phyloP scores from a whole-genome alignment of 768 basidiomycete species.

The Hemileccinum impolitum region DNA sequence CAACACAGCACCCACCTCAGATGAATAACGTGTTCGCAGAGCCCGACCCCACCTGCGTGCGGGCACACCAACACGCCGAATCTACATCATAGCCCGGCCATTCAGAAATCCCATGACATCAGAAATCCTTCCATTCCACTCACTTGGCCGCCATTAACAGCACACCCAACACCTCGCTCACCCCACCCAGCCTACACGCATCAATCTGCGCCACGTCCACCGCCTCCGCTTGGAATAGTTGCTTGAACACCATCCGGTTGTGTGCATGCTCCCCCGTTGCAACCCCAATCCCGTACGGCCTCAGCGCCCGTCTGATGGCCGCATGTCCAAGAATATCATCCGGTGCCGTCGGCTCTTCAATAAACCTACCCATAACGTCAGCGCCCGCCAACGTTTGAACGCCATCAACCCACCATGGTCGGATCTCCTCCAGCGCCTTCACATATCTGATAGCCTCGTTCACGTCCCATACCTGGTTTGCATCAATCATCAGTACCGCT shows the following conservation, averaged over 20 bases:
- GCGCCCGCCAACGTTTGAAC: background rate
- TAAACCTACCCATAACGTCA: constrained; percentile 56
- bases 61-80: constrained; percentile 87
- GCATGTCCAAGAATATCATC: constrained; percentile 89
- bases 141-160: constrained; percentile 88
- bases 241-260: constrained; percentile 95
- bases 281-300: constrained; percentile 79
- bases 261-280: constrained; percentile 95
- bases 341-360: constrained; percentile 91
- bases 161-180: constrained; percentile 86
- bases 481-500: constrained; percentile 91
- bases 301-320: constrained; percentile 71
- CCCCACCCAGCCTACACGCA: constrained; percentile 84
- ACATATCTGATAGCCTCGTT: constrained; percentile 87
- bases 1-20: constrained; percentile 47
- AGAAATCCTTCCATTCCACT: too few species aligned
- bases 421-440: constrained; percentile 66
- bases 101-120: background rate
- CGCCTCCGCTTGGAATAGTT: constrained; percentile 82
- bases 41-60: constrained; percentile 89
- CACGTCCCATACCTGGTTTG: constrained; percentile 95
- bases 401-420: constrained; percentile 23
- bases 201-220: constrained; percentile 90
- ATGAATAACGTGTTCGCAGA: constrained; percentile 91
- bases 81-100: too few species aligned